Evolutionary conservation across 805 yeast species (phyloP).

Genomic region (Candida krabiensis): DNA sequence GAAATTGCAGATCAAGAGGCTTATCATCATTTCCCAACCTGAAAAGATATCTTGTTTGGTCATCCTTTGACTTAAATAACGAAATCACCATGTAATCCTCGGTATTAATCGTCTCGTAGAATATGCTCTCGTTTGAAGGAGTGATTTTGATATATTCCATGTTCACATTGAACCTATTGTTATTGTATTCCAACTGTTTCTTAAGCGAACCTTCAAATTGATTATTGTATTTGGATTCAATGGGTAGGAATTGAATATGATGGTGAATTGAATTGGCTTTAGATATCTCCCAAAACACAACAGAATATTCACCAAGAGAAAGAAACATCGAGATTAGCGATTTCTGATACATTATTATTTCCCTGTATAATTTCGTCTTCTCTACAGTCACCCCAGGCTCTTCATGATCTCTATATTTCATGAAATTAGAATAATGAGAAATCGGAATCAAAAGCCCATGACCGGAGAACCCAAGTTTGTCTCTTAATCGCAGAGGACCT

Average conservation of each 20-base stretch:
- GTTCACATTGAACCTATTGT: conserved; percentile 43
- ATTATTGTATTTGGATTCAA: conserved; percentile 37
- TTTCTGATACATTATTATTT: conserved; percentile 45
- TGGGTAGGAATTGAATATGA: conserved; percentile 76
- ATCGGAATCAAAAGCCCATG: conserved; percentile 83
- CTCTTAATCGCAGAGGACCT: conserved; percentile 73
- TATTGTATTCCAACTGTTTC: conserved; percentile 44
- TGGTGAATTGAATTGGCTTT: conserved; percentile 66
- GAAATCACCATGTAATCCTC: conserved; percentile 40
- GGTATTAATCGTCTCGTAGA: conserved; percentile 27
- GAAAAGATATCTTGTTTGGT: conserved; percentile 28
- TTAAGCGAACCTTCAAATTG: conserved; percentile 48
- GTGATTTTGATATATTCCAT: conserved; percentile 41
- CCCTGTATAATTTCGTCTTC: conserved; percentile 40
- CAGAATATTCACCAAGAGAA: conserved; percentile 39
- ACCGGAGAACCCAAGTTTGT: conserved; percentile 60
- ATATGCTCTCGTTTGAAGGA: conserved; percentile 18
- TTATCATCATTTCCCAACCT: conserved; percentile 27
- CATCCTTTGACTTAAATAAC: conserved; percentile 11
- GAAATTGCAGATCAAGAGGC: conserved; percentile 74
- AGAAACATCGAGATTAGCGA: conserved; percentile 51
- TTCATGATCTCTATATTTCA: conserved; percentile 26
- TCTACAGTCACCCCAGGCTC: conserved; percentile 24
- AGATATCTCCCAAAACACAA: conserved; percentile 71
- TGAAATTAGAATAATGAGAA: conserved; percentile 57